Conservation (phyloP, 768 basidiomycete genomes). For the Butyriboletus loyo region DNA sequence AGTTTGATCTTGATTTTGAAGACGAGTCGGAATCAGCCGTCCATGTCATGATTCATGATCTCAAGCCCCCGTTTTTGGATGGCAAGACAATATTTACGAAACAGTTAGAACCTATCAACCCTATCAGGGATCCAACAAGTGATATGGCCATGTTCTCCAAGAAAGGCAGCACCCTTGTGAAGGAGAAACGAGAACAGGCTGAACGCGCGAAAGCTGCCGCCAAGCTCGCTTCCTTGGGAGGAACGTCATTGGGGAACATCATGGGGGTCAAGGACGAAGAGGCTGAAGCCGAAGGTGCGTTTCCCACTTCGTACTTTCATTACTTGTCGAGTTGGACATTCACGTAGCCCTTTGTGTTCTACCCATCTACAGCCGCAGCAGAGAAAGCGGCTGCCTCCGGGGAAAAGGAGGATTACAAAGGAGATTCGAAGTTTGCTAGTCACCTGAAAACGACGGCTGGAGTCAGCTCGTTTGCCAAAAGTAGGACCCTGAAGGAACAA, state of each 20-base stretch:
- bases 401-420: conserved; percentile 73
- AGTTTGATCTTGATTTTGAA: conserved; percentile 91
- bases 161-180: conserved; percentile 93
- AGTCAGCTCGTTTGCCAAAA: conserved; percentile 77
- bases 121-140: conserved; percentile 87
- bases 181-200: conserved; percentile 94
- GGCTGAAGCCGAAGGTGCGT: conserved; percentile 86
- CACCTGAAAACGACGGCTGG: conserved; percentile 82
- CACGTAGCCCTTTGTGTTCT: conserved; percentile 56
- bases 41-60: conserved; percentile 94
- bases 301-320: conserved; percentile 12
- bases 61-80: conserved; percentile 97
- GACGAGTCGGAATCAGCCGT: conserved; percentile 96
- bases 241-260: conserved; percentile 93
- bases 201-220: conserved; percentile 96
- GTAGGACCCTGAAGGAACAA: conserved; percentile 87
- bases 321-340: conserved; percentile 67
- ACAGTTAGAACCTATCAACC: conserved; percentile 96
- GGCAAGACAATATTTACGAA: conserved; percentile 95
- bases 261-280: conserved; percentile 97
- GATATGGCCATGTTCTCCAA: conserved; percentile 96
- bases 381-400: conserved; percentile 47
- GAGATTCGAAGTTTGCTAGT: conserved; percentile 95
- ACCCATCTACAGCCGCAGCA: conserved; percentile 45
- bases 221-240: conserved; percentile 87